Evolutionary conservation across 2,329 filamentous ascomycete genomes (phyloP), one percentile per base, ranked within the genome.

Genomic region (Trichocomaceae sp.): DNA sequence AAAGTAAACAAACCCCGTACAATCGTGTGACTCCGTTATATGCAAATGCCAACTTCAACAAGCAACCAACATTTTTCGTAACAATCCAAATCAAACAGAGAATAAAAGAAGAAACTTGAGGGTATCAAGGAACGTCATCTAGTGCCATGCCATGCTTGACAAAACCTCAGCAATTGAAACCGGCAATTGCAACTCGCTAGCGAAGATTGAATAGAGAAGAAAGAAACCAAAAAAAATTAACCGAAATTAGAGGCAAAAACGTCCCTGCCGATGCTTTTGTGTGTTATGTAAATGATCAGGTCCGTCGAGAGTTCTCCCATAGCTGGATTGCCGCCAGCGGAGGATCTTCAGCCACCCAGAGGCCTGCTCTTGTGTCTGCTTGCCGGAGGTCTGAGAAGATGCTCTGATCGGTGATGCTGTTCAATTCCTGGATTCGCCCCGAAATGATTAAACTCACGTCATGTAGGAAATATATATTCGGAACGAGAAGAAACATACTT

Each of bases 341-440:
- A 3, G 83, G 83, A 62, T 85, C 83, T 58, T 85, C 83, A 37
- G 71, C 69, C 45, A 84, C 71, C 82, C 82, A 85, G 69, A 83
- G 82, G 39, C 80, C 79, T 59, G 81, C 79, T 42, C 77, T 70
- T 44, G 72, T 62, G 62, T 85, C 83, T 41, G 79, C 76, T 23
- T 75, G 70, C 58, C 78, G 77, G 17, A 85, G 75, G 29, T 79
- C 78, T 54, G 76, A 72, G 50, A 81, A 73, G 47, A 84, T 78
- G 59, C 79, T 72, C 46, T 76, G 72, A 60, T 85, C 80, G 13
- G 81, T 83, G 58, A 84, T 75, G 23, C 74, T 72, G 13, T 74
- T 71, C 45, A 84, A 70, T 65, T 85, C 83, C 79, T 85, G 62
- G 50, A 47, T 29, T 29, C n/a, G n/a, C n/a, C n/a, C n/a, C n/a